Evolutionary conservation across 495 filamentous ascomycete genomes (phyloP).

Genomic region (Xylaria cubensis): DNA sequence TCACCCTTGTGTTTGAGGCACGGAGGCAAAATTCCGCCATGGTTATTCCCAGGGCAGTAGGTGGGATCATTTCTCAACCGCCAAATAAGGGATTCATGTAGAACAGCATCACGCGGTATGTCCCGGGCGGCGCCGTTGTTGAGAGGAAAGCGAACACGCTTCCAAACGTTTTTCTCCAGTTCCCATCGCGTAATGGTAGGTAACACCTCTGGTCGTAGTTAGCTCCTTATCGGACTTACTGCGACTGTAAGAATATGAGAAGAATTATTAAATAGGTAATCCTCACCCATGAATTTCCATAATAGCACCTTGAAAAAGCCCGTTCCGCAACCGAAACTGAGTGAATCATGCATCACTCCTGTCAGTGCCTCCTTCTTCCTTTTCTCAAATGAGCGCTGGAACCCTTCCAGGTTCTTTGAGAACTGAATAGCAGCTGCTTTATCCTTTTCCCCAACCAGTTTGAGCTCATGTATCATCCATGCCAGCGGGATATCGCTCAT

Average conservation of each 20-base stretch:
- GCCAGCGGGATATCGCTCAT: constrained; percentile 48
- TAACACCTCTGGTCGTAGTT: constrained; percentile 40
- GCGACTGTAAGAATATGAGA: neutral
- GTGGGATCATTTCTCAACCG: constrained; percentile 63
- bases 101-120: constrained; percentile 67
- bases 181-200: constrained; percentile 47
- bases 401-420: constrained; percentile 30
- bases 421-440: constrained; percentile 34
- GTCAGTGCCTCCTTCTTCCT: constrained; percentile 34
- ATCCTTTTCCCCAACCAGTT: constrained; percentile 34
- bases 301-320: constrained; percentile 34
- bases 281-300: constrained; percentile 45
- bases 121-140: constrained; percentile 72
- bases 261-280: neutral
- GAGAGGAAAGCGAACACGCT: constrained; percentile 52
- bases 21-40: constrained; percentile 28
- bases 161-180: constrained; percentile 43
- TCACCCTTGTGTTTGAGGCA: constrained; percentile 35
- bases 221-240: neutral
- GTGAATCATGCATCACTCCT: constrained; percentile 38
- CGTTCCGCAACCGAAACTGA: constrained; percentile 36
- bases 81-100: constrained; percentile 68
- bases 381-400: constrained; percentile 33
- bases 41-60: constrained; percentile 69
- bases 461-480: constrained; percentile 51